Evolutionary conservation across 2,329 filamentous ascomycete genomes (phyloP).

Genomic region (Thielaviopsis populi): DNA sequence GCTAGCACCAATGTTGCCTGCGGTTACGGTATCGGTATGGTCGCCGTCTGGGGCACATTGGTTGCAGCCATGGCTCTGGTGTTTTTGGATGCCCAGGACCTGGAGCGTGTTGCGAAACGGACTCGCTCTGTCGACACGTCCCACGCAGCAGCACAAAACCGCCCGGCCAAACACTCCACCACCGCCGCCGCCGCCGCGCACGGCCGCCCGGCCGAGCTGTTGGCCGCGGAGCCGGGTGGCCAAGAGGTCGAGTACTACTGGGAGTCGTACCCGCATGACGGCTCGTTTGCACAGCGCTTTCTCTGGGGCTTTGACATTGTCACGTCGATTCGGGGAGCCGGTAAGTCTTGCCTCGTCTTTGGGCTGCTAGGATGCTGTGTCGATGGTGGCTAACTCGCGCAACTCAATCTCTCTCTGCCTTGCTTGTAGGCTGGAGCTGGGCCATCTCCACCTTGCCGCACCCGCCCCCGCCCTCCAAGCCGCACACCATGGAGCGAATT

Average conservation of each 20-base stretch:
- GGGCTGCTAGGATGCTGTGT: neutral
- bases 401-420: neutral
- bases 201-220: neutral
- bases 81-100: conserved; percentile 41
- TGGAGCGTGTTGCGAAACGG: conserved; percentile 34
- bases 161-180: neutral
- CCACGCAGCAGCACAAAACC: no score
- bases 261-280: conserved; percentile 41
- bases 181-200: neutral
- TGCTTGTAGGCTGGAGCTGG: conserved; percentile 41
- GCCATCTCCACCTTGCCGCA: conserved; percentile 35
- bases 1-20: conserved; percentile 38
- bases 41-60: conserved; percentile 36
- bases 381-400: neutral
- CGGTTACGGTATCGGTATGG: conserved; percentile 37
- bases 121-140: no score
- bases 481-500: conserved; percentile 27
- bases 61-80: conserved; percentile 36
- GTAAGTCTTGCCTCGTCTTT: conserved; percentile 24
- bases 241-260: conserved; percentile 39
- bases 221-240: conserved; percentile 15
- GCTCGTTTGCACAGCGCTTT: conserved; percentile 34
- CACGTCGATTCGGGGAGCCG: conserved; percentile 38
- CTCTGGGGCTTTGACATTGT: conserved; percentile 43
- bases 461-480: conserved; percentile 29